Conservation (phyloP, 371 early-diverging fungal species). For the Lichtheimia ramosa region DNA sequence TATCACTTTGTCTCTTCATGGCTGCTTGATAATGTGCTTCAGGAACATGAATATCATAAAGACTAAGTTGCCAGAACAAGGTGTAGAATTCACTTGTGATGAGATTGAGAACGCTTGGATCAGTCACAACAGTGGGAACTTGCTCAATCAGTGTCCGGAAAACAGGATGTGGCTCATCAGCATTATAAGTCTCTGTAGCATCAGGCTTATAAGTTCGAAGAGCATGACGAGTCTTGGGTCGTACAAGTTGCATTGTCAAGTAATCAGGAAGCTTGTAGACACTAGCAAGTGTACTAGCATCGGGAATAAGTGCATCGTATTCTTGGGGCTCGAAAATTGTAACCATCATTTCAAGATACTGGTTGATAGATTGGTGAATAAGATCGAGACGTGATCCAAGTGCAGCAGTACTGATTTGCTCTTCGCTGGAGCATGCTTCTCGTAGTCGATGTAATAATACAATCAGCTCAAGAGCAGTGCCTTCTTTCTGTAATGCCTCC, state of each 20-base stretch:
- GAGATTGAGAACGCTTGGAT: slow-evolving; percentile 36
- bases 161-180: slow-evolving; percentile 23
- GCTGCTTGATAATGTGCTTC: slow-evolving; percentile 68
- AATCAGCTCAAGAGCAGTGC: slow-evolving; percentile 57
- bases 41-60: slow-evolving; percentile 86
- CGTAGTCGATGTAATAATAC: slow-evolving; percentile 50
- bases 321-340: slow-evolving; percentile 59
- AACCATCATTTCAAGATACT: slow-evolving; percentile 66
- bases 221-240: slow-evolving; percentile 59
- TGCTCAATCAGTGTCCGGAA: slow-evolving; percentile 17
- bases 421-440: slow-evolving; percentile 48
- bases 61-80: slow-evolving; percentile 82
- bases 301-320: slow-evolving; percentile 61
- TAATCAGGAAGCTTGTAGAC: slow-evolving; percentile 68
- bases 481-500: slow-evolving; percentile 57
- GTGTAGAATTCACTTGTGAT: slow-evolving; percentile 78
- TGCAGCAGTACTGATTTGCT: slow-evolving; percentile 57
- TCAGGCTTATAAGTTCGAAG: slow-evolving; percentile 17
- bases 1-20: slow-evolving; percentile 57
- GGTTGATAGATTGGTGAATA: slow-evolving; percentile 61
- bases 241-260: slow-evolving; percentile 71
- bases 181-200: slow-evolving; percentile 13
- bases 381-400: slow-evolving; percentile 35
- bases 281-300: slow-evolving; percentile 52
- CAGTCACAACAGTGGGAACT: slow-evolving; percentile 25